These are phyloP conservation scores for Amoebophrya sp. DNA, from an alignment of 169 alveolate genomes.

Conservation along the genomic window DNA sequence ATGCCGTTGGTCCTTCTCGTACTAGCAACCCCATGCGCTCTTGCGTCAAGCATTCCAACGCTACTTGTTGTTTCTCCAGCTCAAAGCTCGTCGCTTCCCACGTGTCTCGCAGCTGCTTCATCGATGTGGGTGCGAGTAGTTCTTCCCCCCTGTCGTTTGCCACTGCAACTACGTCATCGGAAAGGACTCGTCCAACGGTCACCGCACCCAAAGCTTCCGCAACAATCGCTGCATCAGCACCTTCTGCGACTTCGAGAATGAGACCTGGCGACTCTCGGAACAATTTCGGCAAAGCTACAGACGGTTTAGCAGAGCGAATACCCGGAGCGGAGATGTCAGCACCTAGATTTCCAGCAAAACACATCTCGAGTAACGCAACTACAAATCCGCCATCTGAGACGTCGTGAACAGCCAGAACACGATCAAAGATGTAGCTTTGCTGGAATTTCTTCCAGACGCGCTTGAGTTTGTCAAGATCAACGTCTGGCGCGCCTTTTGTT, in stretches of 20 bases:
- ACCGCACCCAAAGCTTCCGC: background rate
- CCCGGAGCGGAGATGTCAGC: background rate
- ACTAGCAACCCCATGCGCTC: background rate
- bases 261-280: constrained; percentile 36
- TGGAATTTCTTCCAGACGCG: background rate
- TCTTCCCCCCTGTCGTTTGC: background rate
- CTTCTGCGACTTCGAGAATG: constrained; percentile 20
- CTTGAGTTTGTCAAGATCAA: background rate
- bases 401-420: constrained; percentile 33
- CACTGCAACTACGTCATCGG: background rate
- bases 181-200: background rate
- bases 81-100: constrained; percentile 36
- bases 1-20: background rate
- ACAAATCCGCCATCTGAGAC: constrained; percentile 34
- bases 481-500: background rate
- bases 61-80: constrained; percentile 16
- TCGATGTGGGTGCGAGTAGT: background rate
- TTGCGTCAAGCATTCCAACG: background rate
- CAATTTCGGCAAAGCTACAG: background rate
- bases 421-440: background rate
- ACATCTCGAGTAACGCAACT: constrained; percentile 29
- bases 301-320: too few relatives aligned
- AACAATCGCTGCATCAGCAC: background rate
- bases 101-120: background rate
- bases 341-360: constrained; percentile 18